A percentile compares a stretch with the other conserved stretches of the same genome.
phyloP scores from a whole-genome alignment of 2,329 filamentous ascomycete genomes.

The Apiospora malaysiana region DNA sequence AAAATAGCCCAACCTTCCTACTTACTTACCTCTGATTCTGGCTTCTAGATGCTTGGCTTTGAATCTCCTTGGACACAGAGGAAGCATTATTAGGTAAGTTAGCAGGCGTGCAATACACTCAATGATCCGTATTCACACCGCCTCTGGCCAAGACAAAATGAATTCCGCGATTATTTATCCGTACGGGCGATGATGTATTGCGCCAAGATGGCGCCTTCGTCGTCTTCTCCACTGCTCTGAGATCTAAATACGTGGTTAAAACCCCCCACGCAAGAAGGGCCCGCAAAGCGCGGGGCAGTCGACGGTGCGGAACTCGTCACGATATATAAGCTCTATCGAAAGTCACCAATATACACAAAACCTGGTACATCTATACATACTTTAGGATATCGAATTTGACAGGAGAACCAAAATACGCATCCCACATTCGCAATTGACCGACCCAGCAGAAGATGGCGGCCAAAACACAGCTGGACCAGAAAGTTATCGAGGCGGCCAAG shows the following conservation, averaged over 20 bases:
- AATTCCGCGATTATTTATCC: not conserved
- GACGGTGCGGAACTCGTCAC: not conserved
- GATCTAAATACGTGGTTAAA: constrained; percentile 6
- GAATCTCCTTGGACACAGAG: too few species aligned
- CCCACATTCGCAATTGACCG: not conserved
- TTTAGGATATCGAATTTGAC: not conserved
- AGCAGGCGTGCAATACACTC: not conserved
- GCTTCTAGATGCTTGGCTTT: not conserved
- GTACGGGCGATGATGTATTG: not conserved
- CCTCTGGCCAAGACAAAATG: not conserved
- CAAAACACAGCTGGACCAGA: constrained; percentile 45
- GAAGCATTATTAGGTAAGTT: too few species aligned
- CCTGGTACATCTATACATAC: not conserved
- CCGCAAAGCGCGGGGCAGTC: constrained; percentile 9
- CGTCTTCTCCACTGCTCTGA: not conserved
- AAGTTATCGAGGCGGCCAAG: constrained; percentile 51
- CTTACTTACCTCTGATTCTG: too few species aligned
- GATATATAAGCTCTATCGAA: not conserved
- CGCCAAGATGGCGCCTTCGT: not conserved
- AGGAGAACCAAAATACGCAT: too few species aligned
- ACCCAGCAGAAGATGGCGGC: constrained; percentile 40
- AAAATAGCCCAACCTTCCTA: too few species aligned
- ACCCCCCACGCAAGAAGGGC: constrained; percentile 3
- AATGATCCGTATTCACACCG: not conserved
- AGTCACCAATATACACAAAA: not conserved